phyloP scores from a whole-genome alignment of 176 grass and related monocot species.

The Poa annua region DNA sequence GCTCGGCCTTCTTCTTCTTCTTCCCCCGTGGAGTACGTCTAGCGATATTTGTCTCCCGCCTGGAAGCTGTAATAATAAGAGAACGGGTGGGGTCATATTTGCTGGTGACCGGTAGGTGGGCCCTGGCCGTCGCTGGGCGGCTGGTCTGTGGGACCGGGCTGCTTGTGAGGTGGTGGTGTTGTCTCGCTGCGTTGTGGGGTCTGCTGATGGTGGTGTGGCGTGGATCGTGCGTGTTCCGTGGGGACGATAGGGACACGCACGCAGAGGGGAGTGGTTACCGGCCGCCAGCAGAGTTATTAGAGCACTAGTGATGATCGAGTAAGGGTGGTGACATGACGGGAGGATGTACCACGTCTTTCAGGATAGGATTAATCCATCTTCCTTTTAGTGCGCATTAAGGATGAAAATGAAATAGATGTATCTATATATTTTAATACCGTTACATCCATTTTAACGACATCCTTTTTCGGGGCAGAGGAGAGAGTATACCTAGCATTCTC shows the following conservation, averaged over 20 bases:
- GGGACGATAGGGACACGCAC: slow-evolving; percentile 6
- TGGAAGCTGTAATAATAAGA: not conserved
- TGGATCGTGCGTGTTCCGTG: slow-evolving; percentile 26
- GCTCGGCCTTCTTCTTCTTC: no score
- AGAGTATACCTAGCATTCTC: no score
- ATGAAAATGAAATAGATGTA: no score
- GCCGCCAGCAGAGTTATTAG: not conserved
- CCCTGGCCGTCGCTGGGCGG: not conserved
- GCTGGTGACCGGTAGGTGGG: not conserved
- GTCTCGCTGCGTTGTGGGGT: not conserved
- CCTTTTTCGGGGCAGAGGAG: no score
- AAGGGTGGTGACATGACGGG: not conserved
- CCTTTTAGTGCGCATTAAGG: no score
- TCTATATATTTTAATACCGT: no score
- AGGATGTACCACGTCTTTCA: not conserved
- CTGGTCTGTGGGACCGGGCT: not conserved
- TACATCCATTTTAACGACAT: no score
- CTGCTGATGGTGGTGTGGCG: not conserved
- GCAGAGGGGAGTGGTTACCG: slow-evolving; percentile 17
- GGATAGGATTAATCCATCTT: not conserved
- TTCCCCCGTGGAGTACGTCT: not conserved
- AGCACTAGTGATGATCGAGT: not conserved
- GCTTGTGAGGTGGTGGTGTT: not conserved
- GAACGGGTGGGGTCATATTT: no score
- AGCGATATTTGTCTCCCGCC: not conserved